phyloP scores from a whole-genome alignment of 805 yeast species.

The Candida wancherniae region DNA sequence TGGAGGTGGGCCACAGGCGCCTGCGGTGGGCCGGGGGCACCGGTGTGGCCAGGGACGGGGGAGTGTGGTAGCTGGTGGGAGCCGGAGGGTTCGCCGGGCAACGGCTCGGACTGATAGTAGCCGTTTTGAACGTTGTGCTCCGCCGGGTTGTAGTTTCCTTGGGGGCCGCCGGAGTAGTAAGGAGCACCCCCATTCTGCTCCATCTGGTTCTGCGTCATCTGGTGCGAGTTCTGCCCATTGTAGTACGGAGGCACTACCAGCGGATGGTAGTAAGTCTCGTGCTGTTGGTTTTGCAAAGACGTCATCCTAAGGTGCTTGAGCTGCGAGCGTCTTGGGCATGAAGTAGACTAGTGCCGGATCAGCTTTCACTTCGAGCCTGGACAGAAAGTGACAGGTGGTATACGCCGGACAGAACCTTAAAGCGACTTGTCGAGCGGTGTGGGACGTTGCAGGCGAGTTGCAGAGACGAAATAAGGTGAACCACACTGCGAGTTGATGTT shows the following conservation, averaged over 20 bases:
- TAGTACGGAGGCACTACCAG: slow-evolving; percentile 17
- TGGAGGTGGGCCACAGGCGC: slow-evolving; percentile 7
- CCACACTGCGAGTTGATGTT: too few species aligned
- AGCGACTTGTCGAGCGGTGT: too few species aligned
- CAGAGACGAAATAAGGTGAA: too few species aligned
- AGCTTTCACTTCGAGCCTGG: too few species aligned
- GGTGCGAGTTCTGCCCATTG: slow-evolving; percentile 15
- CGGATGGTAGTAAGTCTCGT: slow-evolving; percentile 24
- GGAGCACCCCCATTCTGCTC: slow-evolving; percentile 18
- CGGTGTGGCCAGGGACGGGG: slow-evolving; percentile 7
- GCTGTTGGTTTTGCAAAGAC: slow-evolving; percentile 17
- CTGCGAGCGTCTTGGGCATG: too few species aligned
- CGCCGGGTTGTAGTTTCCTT: slow-evolving; percentile 11
- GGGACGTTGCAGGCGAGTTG: too few species aligned
- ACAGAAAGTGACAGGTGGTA: too few species aligned
- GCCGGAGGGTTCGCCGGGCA: slow-evolving; percentile 9
- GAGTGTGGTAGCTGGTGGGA: slow-evolving; percentile 9
- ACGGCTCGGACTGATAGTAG: slow-evolving; percentile 9
- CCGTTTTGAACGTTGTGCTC: slow-evolving; percentile 14
- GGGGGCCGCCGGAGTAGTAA: slow-evolving; percentile 18
- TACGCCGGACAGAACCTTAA: too few species aligned
- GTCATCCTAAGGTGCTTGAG: too few species aligned
- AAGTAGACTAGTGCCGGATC: too few species aligned
- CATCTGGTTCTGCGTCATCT: slow-evolving; percentile 11
- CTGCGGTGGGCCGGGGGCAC: slow-evolving; percentile 8